Conservation (phyloP, 305 asterid species). For the Fraxinus velutina region DNA sequence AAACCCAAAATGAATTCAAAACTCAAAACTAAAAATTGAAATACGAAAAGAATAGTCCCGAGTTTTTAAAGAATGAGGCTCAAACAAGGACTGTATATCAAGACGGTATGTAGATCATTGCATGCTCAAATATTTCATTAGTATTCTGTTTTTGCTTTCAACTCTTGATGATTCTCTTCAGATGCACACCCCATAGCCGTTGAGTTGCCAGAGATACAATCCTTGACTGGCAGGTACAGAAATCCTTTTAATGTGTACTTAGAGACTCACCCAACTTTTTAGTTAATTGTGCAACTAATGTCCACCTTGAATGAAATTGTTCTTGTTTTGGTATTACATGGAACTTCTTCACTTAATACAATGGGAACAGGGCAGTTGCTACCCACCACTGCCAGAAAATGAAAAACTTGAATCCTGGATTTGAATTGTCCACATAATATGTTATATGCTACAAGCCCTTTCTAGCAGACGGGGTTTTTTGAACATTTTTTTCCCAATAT, state of each 20-base stretch:
- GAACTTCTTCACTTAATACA: background rate
- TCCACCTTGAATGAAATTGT: background rate
- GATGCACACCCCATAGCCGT: slow-evolving; percentile 97
- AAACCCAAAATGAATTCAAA: too few relatives aligned
- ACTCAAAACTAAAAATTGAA: too few relatives aligned
- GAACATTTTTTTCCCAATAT: background rate
- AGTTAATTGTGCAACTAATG: slow-evolving; percentile 14
- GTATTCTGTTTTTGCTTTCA: slow-evolving; percentile 9
- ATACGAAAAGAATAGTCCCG: too few relatives aligned
- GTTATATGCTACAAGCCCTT: background rate
- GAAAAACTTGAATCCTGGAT: background rate
- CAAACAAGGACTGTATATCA: background rate
- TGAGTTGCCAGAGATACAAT: slow-evolving; percentile 77
- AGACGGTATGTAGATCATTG: background rate
- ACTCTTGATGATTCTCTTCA: slow-evolving; percentile 34
- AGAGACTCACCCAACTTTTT: slow-evolving; percentile 7
- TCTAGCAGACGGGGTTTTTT: background rate
- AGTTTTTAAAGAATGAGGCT: background rate
- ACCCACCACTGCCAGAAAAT: background rate
- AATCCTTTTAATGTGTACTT: slow-evolving; percentile 18
- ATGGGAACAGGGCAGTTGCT: background rate
- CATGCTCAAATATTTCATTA: background rate
- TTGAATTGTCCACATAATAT: background rate
- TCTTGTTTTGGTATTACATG: background rate
- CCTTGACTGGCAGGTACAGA: slow-evolving; percentile 73